Evolutionary conservation across 768 basidiomycete genomes (phyloP), one percentile per base, ranked within the genome.

Genomic region (Hericium coralloides): DNA sequence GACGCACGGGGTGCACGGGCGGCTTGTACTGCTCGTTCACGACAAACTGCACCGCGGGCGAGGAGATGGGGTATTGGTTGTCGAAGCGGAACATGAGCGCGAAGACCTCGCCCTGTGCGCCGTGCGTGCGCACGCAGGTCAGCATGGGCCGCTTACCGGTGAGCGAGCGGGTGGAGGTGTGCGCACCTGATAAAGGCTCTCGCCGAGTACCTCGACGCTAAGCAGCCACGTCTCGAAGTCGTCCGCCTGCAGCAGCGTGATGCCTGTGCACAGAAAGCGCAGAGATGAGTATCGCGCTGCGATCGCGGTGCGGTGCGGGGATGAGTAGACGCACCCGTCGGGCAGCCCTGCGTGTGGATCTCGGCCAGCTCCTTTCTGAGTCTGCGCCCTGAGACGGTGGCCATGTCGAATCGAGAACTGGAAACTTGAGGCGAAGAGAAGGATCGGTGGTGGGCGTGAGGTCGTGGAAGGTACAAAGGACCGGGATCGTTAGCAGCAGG

Each of bases 1-100:
- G 18, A 76, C 85, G 60, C 68, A 92, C 89, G 17, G 89, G 92
- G 65, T 93, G 92, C 20, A 84, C 66, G 12, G 90, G 91, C n/a
- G 89, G 77, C 65, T 84, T 73, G 60, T 76, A 76, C 38, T 75
- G 76, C 52, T 84, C 77, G 51, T 79, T 78, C 15, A 87, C 81
- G 41, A 92, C 82, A 66, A 94, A 95, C 64, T 89, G 87, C 18
- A 95, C 92, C 17, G 89, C 88, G 12, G 92, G 92, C 2, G 89
- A 82, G 12, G 88, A 86, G 63, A 95, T 94, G 0, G 92, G 92
- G 69, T 93, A 94, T 63, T 81, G 79, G 1, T 79, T 38, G 61
- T 91, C 88, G 67, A 95, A 95, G 64, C 85, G 79, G 69, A 95
- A 93, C 70, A 84, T 84, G 39, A 92, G 75, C 55, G 80, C 85